Percentiles rank a stretch among this genome's conserved stretches.
These are phyloP conservation scores for Solanum virginianum DNA, from an alignment of 257 asterid species.

Conservation along the genomic window DNA sequence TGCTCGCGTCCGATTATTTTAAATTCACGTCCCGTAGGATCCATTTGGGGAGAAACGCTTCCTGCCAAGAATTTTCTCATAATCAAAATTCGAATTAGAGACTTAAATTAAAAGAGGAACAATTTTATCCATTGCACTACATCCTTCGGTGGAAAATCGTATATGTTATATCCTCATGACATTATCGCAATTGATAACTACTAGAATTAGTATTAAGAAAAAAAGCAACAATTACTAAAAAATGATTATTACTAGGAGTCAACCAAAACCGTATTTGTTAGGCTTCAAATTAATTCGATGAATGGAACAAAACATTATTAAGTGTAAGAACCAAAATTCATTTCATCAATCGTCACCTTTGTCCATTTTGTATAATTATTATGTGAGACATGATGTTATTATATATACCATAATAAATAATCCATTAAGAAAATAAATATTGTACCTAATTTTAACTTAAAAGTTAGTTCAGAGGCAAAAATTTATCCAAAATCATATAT, in stretches of 20 bases:
- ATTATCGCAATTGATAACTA: too few species aligned
- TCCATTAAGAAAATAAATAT: background rate
- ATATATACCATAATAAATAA: background rate
- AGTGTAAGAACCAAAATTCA: background rate
- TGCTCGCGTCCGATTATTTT: too few species aligned
- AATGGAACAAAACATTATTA: background rate
- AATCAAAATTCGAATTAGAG: too few species aligned
- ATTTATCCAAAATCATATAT: background rate
- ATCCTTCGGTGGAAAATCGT: rapidly evolving
- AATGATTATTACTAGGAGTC: background rate
- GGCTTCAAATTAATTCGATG: background rate
- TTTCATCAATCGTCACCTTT: background rate
- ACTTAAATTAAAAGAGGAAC: too few species aligned
- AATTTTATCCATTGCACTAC: too few species aligned
- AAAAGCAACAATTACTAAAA: too few species aligned
- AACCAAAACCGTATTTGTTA: background rate
- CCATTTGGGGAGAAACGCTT: too few species aligned
- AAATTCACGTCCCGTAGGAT: too few species aligned
- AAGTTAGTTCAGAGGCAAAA: rapidly evolving
- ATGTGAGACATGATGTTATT: background rate
- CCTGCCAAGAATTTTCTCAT: too few species aligned
- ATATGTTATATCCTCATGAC: too few species aligned
- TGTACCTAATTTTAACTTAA: background rate
- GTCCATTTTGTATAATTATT: background rate
- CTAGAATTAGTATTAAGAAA: too few species aligned